Evolutionary conservation across 225 moss, liverwort and hornwort species (phyloP).

Genomic region (Anthoceros angustus): DNA sequence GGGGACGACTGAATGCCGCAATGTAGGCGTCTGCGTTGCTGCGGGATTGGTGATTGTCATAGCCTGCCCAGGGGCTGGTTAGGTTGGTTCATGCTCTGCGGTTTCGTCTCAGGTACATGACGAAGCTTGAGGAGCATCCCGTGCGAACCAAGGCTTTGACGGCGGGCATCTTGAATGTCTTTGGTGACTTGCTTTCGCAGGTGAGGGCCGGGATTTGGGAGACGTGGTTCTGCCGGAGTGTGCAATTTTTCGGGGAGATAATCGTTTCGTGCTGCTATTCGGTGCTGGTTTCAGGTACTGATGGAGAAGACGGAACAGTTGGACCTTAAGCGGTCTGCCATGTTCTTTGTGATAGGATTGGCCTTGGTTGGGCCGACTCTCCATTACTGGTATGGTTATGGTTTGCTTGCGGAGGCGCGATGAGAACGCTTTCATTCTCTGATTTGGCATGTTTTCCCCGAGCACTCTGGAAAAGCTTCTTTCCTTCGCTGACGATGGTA

Average conservation of each 20-base stretch:
- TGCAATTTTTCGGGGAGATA: neutral
- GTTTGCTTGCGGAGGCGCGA: no score
- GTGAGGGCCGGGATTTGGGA: neutral
- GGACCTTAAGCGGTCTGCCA: neutral
- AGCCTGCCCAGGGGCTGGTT: neutral
- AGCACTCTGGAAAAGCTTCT: no score
- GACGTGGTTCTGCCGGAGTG: neutral
- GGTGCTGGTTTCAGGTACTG: neutral
- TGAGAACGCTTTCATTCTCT: no score
- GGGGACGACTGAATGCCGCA: neutral
- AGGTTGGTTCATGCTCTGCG: neutral
- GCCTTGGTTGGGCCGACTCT: neutral
- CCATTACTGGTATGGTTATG: neutral
- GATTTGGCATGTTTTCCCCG: no score
- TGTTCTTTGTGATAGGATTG: neutral
- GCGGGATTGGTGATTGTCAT: neutral
- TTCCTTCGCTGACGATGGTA: no score
- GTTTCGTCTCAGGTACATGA: neutral
- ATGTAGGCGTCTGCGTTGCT: conserved; percentile 5
- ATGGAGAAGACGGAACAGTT: neutral
- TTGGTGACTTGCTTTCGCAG: neutral
- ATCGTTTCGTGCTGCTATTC: neutral
- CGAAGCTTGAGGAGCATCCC: conserved; percentile 3
- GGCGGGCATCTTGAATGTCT: neutral
- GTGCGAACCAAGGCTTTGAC: neutral